phyloP scores from a whole-genome alignment of 495 filamentous ascomycete species.

The Xylaria bambusicola region DNA sequence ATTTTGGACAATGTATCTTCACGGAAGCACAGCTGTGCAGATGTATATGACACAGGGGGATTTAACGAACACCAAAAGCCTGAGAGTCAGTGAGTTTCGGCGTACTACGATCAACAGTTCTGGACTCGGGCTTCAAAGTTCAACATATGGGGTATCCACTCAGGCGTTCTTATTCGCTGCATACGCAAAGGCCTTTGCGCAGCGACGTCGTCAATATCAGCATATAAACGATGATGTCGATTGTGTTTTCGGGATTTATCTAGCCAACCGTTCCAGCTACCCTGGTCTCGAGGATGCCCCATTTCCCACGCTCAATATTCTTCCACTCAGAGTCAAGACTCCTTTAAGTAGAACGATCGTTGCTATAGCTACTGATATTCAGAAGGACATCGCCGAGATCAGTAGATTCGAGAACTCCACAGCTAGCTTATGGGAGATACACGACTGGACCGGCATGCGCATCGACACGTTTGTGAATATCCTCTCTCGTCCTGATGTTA shows the following conservation, averaged over 20 bases:
- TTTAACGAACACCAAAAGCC: neutral
- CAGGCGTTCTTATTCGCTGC: slow-evolving; percentile 48
- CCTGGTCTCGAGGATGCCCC: slow-evolving; percentile 19
- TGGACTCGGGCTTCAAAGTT: slow-evolving; percentile 20
- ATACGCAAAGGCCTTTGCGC: slow-evolving; percentile 34
- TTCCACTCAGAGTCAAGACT: slow-evolving; percentile 40
- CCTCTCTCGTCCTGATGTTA: slow-evolving; percentile 38
- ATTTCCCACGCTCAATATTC: slow-evolving; percentile 44
- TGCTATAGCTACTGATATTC: slow-evolving; percentile 36
- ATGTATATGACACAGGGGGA: neutral
- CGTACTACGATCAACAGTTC: slow-evolving; percentile 26
- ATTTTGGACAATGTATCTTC: slow-evolving; percentile 62
- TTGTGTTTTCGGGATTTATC: slow-evolving; percentile 48
- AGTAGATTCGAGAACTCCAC: slow-evolving; percentile 33
- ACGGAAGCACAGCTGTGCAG: slow-evolving; percentile 14
- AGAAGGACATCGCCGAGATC: slow-evolving; percentile 44
- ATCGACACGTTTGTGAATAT: slow-evolving; percentile 61
- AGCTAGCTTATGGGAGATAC: slow-evolving; percentile 52
- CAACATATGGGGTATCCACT: slow-evolving; percentile 35
- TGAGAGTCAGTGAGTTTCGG: slow-evolving; percentile 17
- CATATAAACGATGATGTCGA: slow-evolving; percentile 4
- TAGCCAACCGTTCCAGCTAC: slow-evolving; percentile 42
- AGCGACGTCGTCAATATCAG: slow-evolving; percentile 1
- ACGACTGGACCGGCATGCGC: slow-evolving; percentile 48
- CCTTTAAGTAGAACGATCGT: slow-evolving; percentile 8